Evolutionary conservation across 2,329 filamentous ascomycete species (phyloP).

Genomic region (Talaromyces funiculosus): DNA sequence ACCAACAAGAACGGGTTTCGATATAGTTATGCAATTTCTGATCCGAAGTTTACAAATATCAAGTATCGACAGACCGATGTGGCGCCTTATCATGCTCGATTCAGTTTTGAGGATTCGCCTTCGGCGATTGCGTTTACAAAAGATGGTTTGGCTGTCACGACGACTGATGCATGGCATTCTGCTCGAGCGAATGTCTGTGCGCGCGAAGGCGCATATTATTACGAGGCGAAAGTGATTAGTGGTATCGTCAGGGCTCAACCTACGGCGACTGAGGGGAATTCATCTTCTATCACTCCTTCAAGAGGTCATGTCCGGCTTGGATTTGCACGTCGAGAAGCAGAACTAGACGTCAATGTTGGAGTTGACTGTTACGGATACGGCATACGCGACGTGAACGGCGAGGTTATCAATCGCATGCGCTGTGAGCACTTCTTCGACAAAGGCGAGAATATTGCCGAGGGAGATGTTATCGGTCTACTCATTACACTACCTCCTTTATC

Average conservation of each 20-base stretch:
- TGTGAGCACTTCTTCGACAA: constrained; percentile 83
- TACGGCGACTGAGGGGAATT: constrained; percentile 18
- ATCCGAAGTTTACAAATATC: constrained; percentile 79
- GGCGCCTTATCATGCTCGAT: constrained; percentile 72
- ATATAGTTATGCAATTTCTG: constrained; percentile 85
- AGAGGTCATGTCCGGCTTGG: constrained; percentile 46
- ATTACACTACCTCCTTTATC: constrained; percentile 82
- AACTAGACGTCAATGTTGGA: constrained; percentile 57
- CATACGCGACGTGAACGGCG: constrained; percentile 79
- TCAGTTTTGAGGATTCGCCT: constrained; percentile 90
- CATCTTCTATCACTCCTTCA: constrained; percentile 18
- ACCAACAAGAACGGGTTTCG: constrained; percentile 70
- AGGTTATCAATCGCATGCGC: constrained; percentile 88
- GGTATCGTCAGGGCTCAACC: constrained; percentile 45
- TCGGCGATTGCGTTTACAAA: constrained; percentile 77
- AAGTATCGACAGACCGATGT: constrained; percentile 88
- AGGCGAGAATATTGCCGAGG: constrained; percentile 74
- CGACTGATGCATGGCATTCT: constrained; percentile 89
- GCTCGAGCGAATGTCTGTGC: constrained; percentile 85
- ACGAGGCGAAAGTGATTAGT: constrained; percentile 82
- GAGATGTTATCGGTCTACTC: constrained; percentile 90
- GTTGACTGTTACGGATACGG: constrained; percentile 96
- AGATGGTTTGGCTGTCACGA: constrained; percentile 70
- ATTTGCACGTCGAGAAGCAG: constrained; percentile 43
- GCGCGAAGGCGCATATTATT: constrained; percentile 85